Percentiles rank a stretch among this genome's conserved stretches.
Conservation (phyloP, 129 eudicot genomes). For the Glebionis coronaria region DNA sequence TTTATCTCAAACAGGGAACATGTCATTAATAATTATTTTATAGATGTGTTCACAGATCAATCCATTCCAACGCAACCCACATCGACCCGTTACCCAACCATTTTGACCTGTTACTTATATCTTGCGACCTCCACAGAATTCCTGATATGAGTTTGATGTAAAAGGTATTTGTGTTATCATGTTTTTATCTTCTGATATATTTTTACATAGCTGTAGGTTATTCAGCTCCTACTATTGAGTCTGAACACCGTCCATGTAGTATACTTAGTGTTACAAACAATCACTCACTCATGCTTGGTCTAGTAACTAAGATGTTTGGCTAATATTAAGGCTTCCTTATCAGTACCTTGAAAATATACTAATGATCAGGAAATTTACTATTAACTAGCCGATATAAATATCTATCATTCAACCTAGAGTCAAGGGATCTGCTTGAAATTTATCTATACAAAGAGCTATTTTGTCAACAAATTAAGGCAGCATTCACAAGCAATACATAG, state of each 20-base stretch:
- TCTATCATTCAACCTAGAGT: background rate
- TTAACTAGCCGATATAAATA: background rate
- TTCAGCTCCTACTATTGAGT: background rate
- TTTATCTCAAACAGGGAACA: no score
- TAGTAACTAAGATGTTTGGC: background rate
- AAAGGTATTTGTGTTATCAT: constrained; percentile 7
- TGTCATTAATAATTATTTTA: background rate
- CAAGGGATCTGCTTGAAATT: constrained; percentile 1
- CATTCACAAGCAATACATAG: background rate
- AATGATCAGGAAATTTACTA: background rate
- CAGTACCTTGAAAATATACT: background rate
- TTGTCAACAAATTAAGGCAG: background rate
- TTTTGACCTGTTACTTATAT: background rate
- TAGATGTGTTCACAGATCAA: background rate
- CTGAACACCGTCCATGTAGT: constrained; percentile 14
- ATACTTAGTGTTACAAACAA: constrained; percentile 4
- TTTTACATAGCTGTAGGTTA: background rate
- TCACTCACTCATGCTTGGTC: background rate
- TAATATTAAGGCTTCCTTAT: background rate
- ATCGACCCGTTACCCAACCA: background rate
- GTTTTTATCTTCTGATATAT: background rate
- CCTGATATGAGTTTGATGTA: background rate
- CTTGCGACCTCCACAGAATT: background rate
- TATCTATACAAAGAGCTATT: background rate
- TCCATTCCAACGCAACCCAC: background rate